Conservation (phyloP, 2,329 filamentous ascomycete species). For the Aspergillus sp. region DNA sequence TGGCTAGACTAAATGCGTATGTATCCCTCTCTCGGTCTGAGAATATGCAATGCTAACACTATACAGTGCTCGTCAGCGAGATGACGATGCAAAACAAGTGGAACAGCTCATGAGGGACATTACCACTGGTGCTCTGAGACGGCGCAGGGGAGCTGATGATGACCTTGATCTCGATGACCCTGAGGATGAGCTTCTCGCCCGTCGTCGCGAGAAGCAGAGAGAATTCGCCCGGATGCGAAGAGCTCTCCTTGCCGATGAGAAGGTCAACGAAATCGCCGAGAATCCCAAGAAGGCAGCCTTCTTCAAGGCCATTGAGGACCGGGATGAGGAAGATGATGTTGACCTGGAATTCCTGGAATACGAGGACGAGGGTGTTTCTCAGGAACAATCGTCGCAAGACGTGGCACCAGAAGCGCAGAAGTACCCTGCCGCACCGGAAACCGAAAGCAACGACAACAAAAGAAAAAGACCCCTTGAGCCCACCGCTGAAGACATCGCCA, state of each 20-base stretch:
- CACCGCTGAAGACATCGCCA: slow-evolving; percentile 37
- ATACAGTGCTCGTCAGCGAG: slow-evolving; percentile 67
- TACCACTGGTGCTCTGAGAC: slow-evolving; percentile 77
- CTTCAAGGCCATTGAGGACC: slow-evolving; percentile 80
- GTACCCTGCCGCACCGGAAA: slow-evolving; percentile 13
- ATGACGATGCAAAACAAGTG: slow-evolving; percentile 75
- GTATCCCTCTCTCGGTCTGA: slow-evolving; percentile 32
- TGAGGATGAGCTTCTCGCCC: slow-evolving; percentile 70
- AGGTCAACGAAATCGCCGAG: slow-evolving; percentile 80
- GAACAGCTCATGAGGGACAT: slow-evolving; percentile 91
- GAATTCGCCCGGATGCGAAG: slow-evolving; percentile 91
- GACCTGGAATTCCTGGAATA: slow-evolving; percentile 65
- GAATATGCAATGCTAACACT: slow-evolving; percentile 16
- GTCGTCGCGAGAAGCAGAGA: slow-evolving; percentile 71
- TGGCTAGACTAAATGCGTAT: slow-evolving; percentile 86
- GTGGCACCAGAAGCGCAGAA: slow-evolving; percentile 12
- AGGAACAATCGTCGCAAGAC: slow-evolving; percentile 27
- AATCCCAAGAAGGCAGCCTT: slow-evolving; percentile 88
- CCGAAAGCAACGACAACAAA: slow-evolving; percentile 18
- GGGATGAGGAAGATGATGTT: slow-evolving; percentile 62
- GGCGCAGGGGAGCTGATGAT: slow-evolving; percentile 65
- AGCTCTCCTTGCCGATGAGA: slow-evolving; percentile 79
- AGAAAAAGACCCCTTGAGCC: slow-evolving; percentile 37
- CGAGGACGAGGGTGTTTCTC: slow-evolving; percentile 34
- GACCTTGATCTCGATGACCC: slow-evolving; percentile 84